Conservation (phyloP, 805 yeast species). For the Teunomyces lycoperdinae region DNA sequence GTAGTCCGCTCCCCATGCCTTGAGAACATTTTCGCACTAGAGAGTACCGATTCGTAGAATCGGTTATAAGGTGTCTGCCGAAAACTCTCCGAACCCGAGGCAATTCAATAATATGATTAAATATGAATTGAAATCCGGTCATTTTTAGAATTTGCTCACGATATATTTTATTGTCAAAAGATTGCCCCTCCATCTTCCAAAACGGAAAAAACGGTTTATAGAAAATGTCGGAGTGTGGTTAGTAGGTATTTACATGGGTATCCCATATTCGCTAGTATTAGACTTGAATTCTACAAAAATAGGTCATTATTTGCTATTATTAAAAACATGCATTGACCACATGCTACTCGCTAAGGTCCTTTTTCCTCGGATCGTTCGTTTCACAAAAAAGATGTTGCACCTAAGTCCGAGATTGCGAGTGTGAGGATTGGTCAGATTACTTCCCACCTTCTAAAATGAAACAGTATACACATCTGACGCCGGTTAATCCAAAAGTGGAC, state of each 20-base stretch:
- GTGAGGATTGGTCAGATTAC: slow-evolving; percentile 1
- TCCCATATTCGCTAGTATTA: background rate
- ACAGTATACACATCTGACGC: background rate
- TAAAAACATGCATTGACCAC: background rate
- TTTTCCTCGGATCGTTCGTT: background rate
- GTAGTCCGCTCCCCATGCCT: too few species aligned
- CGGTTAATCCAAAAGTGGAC: background rate
- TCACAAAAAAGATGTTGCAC: background rate
- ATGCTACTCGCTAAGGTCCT: background rate
- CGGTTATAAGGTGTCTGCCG: background rate
- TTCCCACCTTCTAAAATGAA: background rate
- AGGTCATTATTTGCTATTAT: background rate
- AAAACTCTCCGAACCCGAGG: background rate
- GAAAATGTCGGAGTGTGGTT: background rate
- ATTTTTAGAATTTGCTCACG: background rate
- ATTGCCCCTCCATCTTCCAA: slow-evolving; percentile 2
- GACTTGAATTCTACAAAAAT: background rate
- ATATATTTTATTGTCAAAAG: slow-evolving; percentile 1
- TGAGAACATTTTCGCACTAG: background rate
- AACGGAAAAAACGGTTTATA: background rate
- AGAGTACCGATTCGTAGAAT: background rate
- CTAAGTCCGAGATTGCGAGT: background rate
- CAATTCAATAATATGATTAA: background rate
- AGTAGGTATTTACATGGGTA: background rate
- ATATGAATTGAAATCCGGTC: background rate